These are phyloP conservation scores for Fusarium cyanostomum DNA, from an alignment of 2,329 filamentous ascomycete species.

Conservation along the genomic window DNA sequence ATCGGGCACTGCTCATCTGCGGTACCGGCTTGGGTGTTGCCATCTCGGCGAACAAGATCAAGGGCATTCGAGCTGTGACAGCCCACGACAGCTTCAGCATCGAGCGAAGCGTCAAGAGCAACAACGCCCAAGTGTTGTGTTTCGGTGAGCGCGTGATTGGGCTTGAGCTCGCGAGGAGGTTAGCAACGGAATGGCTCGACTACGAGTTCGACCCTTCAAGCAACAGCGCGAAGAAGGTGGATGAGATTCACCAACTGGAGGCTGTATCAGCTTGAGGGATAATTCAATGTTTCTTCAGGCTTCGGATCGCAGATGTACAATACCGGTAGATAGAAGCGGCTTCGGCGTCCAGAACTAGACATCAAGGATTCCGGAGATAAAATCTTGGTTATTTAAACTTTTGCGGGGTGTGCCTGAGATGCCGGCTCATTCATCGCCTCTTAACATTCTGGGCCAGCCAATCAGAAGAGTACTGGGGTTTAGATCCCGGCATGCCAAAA, in stretches of 20 bases:
- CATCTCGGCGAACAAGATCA: slow-evolving; percentile 89
- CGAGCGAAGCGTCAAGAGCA: slow-evolving; percentile 81
- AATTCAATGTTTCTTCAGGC: not conserved
- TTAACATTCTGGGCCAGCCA: not conserved
- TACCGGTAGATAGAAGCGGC: not conserved
- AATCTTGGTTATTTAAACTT: not conserved
- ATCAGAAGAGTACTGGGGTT: not conserved
- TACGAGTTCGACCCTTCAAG: slow-evolving; percentile 77
- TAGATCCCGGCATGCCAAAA: slow-evolving; percentile 8
- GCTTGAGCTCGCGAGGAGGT: slow-evolving; percentile 78
- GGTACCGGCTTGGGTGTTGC: slow-evolving; percentile 88
- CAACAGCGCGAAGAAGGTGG: slow-evolving; percentile 57
- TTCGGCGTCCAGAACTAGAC: not conserved
- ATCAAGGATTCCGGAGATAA: not conserved
- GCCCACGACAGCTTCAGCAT: slow-evolving; percentile 88
- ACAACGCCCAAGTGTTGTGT: slow-evolving; percentile 87
- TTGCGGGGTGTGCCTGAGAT: slow-evolving; percentile 5
- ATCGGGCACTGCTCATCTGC: slow-evolving; percentile 84
- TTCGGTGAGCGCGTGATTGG: slow-evolving; percentile 87
- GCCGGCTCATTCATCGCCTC: not conserved
- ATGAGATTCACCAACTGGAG: slow-evolving; percentile 54
- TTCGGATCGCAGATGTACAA: not conserved
- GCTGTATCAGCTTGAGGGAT: slow-evolving; percentile 46
- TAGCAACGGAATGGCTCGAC: slow-evolving; percentile 85
- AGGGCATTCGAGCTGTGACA: slow-evolving; percentile 85